A percentile compares a stretch with the other conserved stretches of the same genome.
These are phyloP conservation scores for Auricularia auricula-judae DNA, from an alignment of 768 basidiomycete genomes.

Conservation along the genomic window DNA sequence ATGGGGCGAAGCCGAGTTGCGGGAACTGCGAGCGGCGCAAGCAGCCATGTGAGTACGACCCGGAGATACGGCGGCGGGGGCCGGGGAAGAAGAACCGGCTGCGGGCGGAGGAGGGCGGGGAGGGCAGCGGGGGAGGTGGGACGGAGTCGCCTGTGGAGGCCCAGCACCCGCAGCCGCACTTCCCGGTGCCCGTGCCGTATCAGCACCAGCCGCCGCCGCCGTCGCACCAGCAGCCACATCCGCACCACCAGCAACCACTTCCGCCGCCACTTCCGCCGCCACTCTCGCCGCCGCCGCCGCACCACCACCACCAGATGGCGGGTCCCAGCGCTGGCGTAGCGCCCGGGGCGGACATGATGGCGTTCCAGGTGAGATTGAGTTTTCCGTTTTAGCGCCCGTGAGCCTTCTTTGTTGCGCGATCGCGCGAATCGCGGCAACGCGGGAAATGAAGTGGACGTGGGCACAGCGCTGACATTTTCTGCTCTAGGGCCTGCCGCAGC, in stretches of 20 bases:
- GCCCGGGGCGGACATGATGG: neutral
- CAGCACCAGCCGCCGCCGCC: neutral
- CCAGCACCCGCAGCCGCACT: neutral
- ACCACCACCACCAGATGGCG: neutral
- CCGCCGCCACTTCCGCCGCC: neutral
- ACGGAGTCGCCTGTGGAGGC: neutral
- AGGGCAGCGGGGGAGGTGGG: neutral
- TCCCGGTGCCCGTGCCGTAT: neutral
- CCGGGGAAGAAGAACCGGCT: conserved; percentile 50
- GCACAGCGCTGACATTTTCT: neutral
- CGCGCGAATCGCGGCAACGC: neutral
- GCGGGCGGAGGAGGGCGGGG: neutral
- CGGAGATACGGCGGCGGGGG: conserved; percentile 46
- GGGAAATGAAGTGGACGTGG: neutral
- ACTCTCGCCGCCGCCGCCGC: too few relatives aligned
- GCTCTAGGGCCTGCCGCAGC: neutral
- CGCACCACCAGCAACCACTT: neutral
- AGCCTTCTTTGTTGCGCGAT: neutral
- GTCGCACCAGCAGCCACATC: neutral
- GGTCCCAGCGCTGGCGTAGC: neutral
- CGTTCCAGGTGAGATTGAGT: neutral
- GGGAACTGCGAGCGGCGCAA: conserved; percentile 48
- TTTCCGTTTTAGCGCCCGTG: neutral
- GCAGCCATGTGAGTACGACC: conserved; percentile 42
- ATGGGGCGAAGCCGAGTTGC: conserved; percentile 53